These are phyloP conservation scores for Cardiospermum halicacabum DNA, from an alignment of 345 rosid species.

Conservation along the genomic window DNA sequence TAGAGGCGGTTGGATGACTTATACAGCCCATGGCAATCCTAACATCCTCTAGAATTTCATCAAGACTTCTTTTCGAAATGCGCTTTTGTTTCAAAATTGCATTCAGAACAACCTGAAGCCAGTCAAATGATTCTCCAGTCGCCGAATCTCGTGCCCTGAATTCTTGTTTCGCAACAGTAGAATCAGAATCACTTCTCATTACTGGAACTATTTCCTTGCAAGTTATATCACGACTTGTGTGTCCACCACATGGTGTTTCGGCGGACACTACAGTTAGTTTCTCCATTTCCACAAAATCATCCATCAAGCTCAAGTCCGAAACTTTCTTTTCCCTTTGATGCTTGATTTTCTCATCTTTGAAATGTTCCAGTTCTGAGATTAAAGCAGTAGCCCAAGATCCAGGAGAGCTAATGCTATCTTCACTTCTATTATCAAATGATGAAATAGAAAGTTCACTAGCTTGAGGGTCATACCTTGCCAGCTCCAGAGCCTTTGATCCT, in stretches of 20 bases:
- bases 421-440: slow-evolving; percentile 36
- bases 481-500: slow-evolving; percentile 29
- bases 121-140: slow-evolving; percentile 50
- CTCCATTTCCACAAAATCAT: slow-evolving; percentile 81
- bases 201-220: slow-evolving; percentile 32
- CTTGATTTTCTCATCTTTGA: slow-evolving; percentile 31
- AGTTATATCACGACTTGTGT: not conserved
- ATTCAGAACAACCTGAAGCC: slow-evolving; percentile 88
- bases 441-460: slow-evolving; percentile 26
- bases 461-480: slow-evolving; percentile 22
- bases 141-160: slow-evolving; percentile 20
- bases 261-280: slow-evolving; percentile 65
- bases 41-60: slow-evolving; percentile 66
- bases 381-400: slow-evolving; percentile 62
- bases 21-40: slow-evolving; percentile 70
- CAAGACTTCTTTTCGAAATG: slow-evolving; percentile 50
- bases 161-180: slow-evolving; percentile 14
- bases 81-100: slow-evolving; percentile 63
- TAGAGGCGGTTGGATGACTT: slow-evolving; percentile 19
- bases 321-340: slow-evolving; percentile 22
- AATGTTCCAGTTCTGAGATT: slow-evolving; percentile 44
- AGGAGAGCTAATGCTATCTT: slow-evolving; percentile 47
- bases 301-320: slow-evolving; percentile 64
- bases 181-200: slow-evolving; percentile 11
- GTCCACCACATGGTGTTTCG: slow-evolving; percentile 28